Percentiles rank a stretch among this genome's conserved stretches.
Conservation (phyloP, 495 filamentous ascomycete genomes). For the Aspergillus bertholletiae region DNA sequence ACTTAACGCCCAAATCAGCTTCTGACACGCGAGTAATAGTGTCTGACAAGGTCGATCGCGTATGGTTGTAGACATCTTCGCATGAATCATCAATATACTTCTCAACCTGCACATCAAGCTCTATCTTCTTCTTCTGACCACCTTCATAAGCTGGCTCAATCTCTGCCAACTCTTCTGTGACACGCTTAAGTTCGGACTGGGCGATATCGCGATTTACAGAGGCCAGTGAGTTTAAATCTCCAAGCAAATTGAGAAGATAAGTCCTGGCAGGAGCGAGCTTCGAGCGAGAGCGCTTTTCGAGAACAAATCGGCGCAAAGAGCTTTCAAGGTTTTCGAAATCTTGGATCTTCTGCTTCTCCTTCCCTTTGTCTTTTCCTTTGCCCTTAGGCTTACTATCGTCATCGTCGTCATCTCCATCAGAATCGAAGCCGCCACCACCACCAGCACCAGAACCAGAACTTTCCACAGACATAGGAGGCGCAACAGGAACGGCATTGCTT, state of each 20-base stretch:
- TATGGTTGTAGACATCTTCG: constrained; percentile 77
- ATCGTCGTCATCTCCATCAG: constrained; percentile 46
- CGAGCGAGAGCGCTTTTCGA: constrained; percentile 91
- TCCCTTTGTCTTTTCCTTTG: constrained; percentile 78
- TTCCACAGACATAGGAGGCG: constrained; percentile 46
- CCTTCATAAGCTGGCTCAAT: constrained; percentile 82
- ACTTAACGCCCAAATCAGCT: constrained; percentile 72
- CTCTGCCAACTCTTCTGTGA: constrained; percentile 72
- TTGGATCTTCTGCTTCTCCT: constrained; percentile 78
- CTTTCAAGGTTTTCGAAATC: constrained; percentile 89
- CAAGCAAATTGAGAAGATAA: constrained; percentile 90
- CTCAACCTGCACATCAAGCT: constrained; percentile 79
- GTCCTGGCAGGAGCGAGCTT: constrained; percentile 95
- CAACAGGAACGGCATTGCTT: constrained; percentile 84
- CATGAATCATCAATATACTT: constrained; percentile 79
- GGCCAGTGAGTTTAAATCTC: constrained; percentile 78
- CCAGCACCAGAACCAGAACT: constrained; percentile 48
- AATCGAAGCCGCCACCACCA: constrained; percentile 56
- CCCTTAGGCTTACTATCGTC: constrained; percentile 43
- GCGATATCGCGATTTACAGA: constrained; percentile 85
- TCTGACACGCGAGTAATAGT: constrained; percentile 75
- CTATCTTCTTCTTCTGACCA: constrained; percentile 75
- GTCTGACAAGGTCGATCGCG: constrained; percentile 64
- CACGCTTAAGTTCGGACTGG: constrained; percentile 79
- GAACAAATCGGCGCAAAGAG: constrained; percentile 86